phyloP scores from a whole-genome alignment of 495 filamentous ascomycete species.

The Massariosphaeria phaeospora region DNA sequence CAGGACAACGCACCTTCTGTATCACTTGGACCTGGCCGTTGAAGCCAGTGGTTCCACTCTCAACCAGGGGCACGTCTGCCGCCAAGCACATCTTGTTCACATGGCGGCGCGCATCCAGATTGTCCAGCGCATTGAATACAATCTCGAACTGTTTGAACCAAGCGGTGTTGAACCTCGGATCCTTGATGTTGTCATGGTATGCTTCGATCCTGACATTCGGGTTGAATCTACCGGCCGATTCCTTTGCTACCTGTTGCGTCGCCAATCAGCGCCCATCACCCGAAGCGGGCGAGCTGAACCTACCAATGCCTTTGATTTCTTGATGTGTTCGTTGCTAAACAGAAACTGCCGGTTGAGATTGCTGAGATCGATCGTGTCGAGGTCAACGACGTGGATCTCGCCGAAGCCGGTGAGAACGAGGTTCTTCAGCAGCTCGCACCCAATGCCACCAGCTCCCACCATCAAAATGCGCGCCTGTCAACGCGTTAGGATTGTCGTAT shows the following conservation, averaged over 20 bases:
- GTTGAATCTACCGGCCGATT: slow-evolving; percentile 86
- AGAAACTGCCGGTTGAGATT: slow-evolving; percentile 98
- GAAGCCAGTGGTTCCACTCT: slow-evolving; percentile 97
- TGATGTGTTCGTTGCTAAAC: slow-evolving; percentile 95
- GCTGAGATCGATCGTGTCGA: slow-evolving; percentile 96
- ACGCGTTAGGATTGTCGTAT: slow-evolving; percentile 25
- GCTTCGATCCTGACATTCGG: slow-evolving; percentile 82
- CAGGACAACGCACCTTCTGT: slow-evolving; percentile 60
- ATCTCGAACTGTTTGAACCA: slow-evolving; percentile 82
- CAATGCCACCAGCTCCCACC: slow-evolving; percentile 95
- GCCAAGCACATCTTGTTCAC: slow-evolving; percentile 97
- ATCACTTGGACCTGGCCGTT: slow-evolving; percentile 98
- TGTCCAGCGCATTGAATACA: slow-evolving; percentile 97
- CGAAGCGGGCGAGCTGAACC: slow-evolving; percentile 28
- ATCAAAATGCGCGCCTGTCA: slow-evolving; percentile 82
- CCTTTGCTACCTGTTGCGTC: slow-evolving; percentile 73
- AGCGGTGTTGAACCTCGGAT: slow-evolving; percentile 78
- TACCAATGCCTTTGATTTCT: slow-evolving; percentile 93
- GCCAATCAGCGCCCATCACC: slow-evolving; percentile 7
- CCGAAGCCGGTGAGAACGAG: slow-evolving; percentile 90
- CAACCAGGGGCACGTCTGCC: slow-evolving; percentile 83
- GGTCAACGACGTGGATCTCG: slow-evolving; percentile 91
- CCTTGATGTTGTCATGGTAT: slow-evolving; percentile 94
- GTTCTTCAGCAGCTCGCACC: slow-evolving; percentile 96
- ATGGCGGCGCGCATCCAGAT: slow-evolving; percentile 87